These are phyloP conservation scores for Apiotrichum domesticum DNA, from an alignment of 1,284 basidiomycete genomes.

Conservation along the genomic window DNA sequence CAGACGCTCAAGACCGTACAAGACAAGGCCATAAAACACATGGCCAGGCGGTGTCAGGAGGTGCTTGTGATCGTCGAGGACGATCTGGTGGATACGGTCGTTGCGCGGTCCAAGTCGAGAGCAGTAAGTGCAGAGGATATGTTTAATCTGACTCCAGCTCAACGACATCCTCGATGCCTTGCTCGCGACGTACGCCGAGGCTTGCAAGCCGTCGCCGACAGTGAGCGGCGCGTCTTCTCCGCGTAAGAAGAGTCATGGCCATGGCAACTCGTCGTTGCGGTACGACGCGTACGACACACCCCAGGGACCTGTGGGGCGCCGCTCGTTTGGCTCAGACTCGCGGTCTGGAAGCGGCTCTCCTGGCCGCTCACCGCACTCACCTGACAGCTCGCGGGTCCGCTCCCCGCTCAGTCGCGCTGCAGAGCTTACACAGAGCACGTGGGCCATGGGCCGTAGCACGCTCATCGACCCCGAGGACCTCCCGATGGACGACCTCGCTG, in stretches of 20 bases:
- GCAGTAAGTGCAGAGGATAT: conserved; percentile 9
- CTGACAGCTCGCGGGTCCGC: neutral
- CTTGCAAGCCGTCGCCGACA: neutral
- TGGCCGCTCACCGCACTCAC: neutral
- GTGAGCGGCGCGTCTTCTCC: neutral
- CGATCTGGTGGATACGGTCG: conserved; percentile 6
- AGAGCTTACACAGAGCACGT: conserved; percentile 2
- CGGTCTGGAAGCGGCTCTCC: no score
- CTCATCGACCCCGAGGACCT: conserved; percentile 11
- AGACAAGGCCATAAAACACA: conserved; percentile 3
- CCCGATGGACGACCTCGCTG: conserved; percentile 3
- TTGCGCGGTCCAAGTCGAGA: conserved; percentile 10
- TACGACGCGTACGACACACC: conserved; percentile 22
- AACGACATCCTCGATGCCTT: conserved; percentile 25
- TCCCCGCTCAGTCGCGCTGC: conserved; percentile 10
- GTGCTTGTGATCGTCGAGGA: conserved; percentile 15
- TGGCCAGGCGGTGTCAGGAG: conserved; percentile 16
- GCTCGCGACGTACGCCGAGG: conserved; percentile 11
- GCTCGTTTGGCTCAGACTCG: no score
- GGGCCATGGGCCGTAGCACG: conserved; percentile 15
- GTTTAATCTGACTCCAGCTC: conserved; percentile 9
- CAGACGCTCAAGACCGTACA: neutral
- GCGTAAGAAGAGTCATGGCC: neutral
- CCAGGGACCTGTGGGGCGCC: neutral
- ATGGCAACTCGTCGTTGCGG: conserved; percentile 8